A percentile compares a stretch with the other conserved stretches of the same genome.
These are phyloP conservation scores for Lunularia cruciata DNA, from an alignment of 225 moss, liverwort and hornwort species.

Conservation along the genomic window DNA sequence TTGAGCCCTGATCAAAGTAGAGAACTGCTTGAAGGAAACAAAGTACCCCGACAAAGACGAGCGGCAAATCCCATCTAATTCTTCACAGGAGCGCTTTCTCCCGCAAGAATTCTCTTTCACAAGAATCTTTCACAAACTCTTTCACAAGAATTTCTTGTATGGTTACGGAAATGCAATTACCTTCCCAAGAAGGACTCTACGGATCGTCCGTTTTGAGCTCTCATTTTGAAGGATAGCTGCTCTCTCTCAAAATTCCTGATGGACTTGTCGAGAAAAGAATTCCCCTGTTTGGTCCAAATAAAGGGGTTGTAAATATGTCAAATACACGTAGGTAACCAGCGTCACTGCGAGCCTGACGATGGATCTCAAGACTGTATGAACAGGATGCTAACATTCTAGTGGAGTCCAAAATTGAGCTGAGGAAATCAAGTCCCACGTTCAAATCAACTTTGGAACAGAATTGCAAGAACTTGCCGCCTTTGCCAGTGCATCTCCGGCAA, in stretches of 20 bases:
- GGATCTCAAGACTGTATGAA: neutral
- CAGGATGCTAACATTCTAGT: neutral
- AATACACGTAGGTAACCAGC: neutral
- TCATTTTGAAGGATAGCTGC: constrained; percentile 22
- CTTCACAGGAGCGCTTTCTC: too few species aligned
- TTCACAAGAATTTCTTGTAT: neutral
- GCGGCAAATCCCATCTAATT: too few species aligned
- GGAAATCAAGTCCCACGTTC: neutral
- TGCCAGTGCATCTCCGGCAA: constrained; percentile 18
- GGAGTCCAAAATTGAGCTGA: neutral
- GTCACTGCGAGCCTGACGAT: neutral
- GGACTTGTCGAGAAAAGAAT: constrained; percentile 5
- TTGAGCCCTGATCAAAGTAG: neutral
- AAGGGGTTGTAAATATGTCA: neutral
- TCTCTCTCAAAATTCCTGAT: constrained; percentile 16
- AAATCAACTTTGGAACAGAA: neutral
- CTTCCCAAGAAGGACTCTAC: constrained; percentile 24
- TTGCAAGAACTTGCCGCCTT: constrained; percentile 13
- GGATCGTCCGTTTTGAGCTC: constrained; percentile 8
- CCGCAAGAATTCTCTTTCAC: too few species aligned
- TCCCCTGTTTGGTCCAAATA: constrained; percentile 22
- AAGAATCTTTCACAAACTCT: neutral
- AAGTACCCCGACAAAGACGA: neutral
- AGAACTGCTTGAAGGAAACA: neutral
- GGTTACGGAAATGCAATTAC: neutral